Evolutionary conservation across 2,329 filamentous ascomycete species (phyloP), one percentile per base, ranked within the genome.

Genomic region (Fusarium keratoplasticum): DNA sequence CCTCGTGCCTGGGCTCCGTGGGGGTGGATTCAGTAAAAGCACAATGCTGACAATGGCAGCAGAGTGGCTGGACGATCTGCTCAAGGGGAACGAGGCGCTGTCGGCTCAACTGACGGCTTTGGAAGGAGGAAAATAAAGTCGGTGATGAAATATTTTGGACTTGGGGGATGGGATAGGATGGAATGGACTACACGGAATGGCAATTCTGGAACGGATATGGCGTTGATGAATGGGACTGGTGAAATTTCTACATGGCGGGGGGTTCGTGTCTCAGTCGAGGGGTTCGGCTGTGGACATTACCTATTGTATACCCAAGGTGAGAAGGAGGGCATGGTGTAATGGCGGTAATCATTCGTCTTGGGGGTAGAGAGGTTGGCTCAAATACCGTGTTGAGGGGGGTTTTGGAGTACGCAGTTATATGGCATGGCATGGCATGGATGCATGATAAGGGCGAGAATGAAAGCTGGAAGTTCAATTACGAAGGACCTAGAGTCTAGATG

Each of bases 11-110:
- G 92, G 91, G 18, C 86, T 97, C 13, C 89, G 88, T 64, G 91
- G 90, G 29, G 93, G 93, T 10, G 93, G 93, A 1, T 92, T 95
- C 75, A 96, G 94, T 84, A 97, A 97, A 84, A 95, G 93, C 80
- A 92, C 90, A 9, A 92, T 95, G 81, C 86, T 98, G 42, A 88
- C 89, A 20, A 92, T 95, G 83, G 89, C 94, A 4, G 93, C 91
- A 16, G 92, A 94, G 73, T 97, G 93, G 87, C 84, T 97, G n/a
- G 90, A 95, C 72, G 89, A 92, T 18, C 80, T 97, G 22, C 82
- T 95, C 14, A 84, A 87, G 42, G 94, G 91, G 6, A 97, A 97
- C 79, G 85, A 91, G 65, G 80, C 84, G 29, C 81, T 95, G 62
- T 84, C 85, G 66, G 81, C 80, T n/a, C 88, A 89, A 80, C 81